A percentile compares a stretch with the other conserved stretches of the same genome.
Evolutionary conservation across 352 stramenopile species (phyloP).

Genomic region (Detonula confervacea): DNA sequence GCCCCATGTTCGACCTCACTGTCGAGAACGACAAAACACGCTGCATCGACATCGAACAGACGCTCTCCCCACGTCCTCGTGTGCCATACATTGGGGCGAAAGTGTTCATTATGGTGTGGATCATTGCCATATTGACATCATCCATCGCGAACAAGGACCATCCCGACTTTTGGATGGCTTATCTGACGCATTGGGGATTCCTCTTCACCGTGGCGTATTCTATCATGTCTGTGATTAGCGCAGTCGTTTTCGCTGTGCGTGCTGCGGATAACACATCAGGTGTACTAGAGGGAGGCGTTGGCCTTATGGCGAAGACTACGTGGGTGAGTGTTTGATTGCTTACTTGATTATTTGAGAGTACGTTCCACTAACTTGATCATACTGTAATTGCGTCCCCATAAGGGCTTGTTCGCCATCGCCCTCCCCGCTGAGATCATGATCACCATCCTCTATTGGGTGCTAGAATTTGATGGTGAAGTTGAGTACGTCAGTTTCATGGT

Average conservation of each 20-base stretch:
- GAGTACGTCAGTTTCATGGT: slow-evolving; percentile 27
- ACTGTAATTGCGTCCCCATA: no score
- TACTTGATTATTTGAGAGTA: background rate
- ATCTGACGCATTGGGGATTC: slow-evolving; percentile 30
- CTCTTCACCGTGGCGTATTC: slow-evolving; percentile 14
- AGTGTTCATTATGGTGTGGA: slow-evolving; percentile 22
- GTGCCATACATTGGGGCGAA: slow-evolving; percentile 2
- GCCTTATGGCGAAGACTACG: slow-evolving; percentile 25
- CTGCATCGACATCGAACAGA: background rate
- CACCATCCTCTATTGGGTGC: background rate
- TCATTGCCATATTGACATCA: slow-evolving; percentile 10
- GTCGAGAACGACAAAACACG: no score
- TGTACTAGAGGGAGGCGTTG: background rate
- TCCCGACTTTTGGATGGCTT: slow-evolving; percentile 27
- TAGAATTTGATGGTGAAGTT: background rate
- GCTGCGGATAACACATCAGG: background rate
- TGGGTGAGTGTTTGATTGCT: slow-evolving; percentile 12
- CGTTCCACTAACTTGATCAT: background rate
- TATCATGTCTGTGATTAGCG: slow-evolving; percentile 11
- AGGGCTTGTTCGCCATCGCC: background rate
- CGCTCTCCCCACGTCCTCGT: slow-evolving; percentile 5
- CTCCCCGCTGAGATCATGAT: background rate
- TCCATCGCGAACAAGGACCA: slow-evolving; percentile 10
- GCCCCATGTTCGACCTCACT: no score
- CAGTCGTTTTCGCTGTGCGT: slow-evolving; percentile 13